Percentiles rank a stretch among this genome's conserved stretches.
phyloP scores from a whole-genome alignment of 2,329 filamentous ascomycete species.

The Fusarium sp. region DNA sequence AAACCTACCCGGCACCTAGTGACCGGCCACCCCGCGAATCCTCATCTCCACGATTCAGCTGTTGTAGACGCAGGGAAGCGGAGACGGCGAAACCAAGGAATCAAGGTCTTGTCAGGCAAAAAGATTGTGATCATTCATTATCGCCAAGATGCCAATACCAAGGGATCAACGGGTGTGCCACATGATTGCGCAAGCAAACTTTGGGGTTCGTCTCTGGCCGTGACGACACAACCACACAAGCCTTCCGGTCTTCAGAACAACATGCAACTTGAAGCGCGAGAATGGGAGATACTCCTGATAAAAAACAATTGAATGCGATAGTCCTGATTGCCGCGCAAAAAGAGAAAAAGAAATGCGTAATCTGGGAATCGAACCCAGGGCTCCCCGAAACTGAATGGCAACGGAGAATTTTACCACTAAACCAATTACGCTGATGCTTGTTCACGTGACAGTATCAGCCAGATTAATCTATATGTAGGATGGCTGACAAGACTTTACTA shows the following conservation, averaged over 20 bases:
- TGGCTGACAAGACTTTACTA: no score
- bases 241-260: rapidly evolving
- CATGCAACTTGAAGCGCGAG: not conserved
- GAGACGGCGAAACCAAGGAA: not conserved
- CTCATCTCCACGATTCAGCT: not conserved
- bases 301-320: not conserved
- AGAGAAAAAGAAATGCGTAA: not conserved
- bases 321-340: not conserved
- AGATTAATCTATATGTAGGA: no score
- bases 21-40: not conserved
- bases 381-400: conserved; percentile 1
- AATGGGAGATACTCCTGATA: rapidly evolving
- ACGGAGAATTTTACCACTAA: conserved; percentile 19
- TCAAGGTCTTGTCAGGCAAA: not conserved
- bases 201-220: not conserved
- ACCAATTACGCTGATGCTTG: conserved; percentile 4
- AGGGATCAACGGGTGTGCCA: not conserved
- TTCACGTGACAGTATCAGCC: not conserved
- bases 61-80: not conserved
- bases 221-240: not conserved
- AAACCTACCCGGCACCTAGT: not conserved
- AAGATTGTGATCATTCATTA: not conserved
- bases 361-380: conserved; percentile 14
- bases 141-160: not conserved
- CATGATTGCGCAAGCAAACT: not conserved